These are phyloP conservation scores for Clavispora phyllophila DNA, from an alignment of 805 yeast species.

Conservation along the genomic window DNA sequence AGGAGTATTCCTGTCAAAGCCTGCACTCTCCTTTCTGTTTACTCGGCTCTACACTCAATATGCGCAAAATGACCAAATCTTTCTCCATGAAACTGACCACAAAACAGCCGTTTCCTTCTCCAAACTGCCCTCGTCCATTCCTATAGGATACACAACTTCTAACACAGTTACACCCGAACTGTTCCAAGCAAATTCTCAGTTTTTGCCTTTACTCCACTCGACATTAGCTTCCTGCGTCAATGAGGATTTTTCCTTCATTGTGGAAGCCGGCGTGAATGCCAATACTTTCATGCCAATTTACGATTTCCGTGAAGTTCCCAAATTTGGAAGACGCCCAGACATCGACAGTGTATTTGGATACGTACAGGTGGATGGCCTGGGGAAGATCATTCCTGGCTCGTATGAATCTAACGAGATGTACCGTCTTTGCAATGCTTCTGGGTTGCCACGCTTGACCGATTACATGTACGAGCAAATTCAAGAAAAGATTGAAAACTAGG, in stretches of 20 bases:
- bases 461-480: slow-evolving; percentile 13
- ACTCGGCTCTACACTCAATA: background rate
- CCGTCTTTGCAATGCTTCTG: slow-evolving; percentile 37
- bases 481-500: slow-evolving; percentile 3
- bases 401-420: slow-evolving; percentile 61
- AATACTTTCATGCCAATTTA: slow-evolving; percentile 61
- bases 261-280: slow-evolving; percentile 53
- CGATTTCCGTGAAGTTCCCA: slow-evolving; percentile 63
- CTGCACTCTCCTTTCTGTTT: background rate
- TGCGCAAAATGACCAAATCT: slow-evolving; percentile 11
- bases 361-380: slow-evolving; percentile 51
- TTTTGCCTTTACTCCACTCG: slow-evolving; percentile 24
- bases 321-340: slow-evolving; percentile 62
- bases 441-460: slow-evolving; percentile 16
- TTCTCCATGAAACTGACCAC: slow-evolving; percentile 10
- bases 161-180: slow-evolving; percentile 16
- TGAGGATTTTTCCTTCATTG: slow-evolving; percentile 46
- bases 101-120: slow-evolving; percentile 18
- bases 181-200: slow-evolving; percentile 23
- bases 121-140: slow-evolving; percentile 16
- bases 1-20: background rate
- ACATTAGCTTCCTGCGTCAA: slow-evolving; percentile 20
- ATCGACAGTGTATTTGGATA: slow-evolving; percentile 70
- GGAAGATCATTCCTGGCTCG: slow-evolving; percentile 48
- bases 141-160: slow-evolving; percentile 17